Percentiles rank a stretch among this genome's conserved stretches.
Conservation (phyloP, 306 rosid genomes). For the Fragaria vesca region DNA sequence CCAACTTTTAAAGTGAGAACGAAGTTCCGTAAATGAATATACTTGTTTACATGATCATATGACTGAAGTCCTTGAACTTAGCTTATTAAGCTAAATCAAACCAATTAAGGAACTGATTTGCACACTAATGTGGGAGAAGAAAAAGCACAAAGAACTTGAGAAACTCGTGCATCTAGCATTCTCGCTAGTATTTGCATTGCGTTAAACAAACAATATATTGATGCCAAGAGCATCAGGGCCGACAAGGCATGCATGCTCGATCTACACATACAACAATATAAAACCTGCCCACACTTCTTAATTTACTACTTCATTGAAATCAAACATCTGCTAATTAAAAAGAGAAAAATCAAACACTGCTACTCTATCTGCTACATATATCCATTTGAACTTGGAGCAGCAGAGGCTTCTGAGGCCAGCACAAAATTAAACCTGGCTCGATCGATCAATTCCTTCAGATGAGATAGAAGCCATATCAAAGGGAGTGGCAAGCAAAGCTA, state of each 20-base stretch:
- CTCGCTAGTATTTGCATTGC: not conserved
- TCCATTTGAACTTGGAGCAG: not conserved
- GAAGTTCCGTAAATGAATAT: too few species aligned
- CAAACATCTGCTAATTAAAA: not conserved
- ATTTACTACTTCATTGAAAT: not conserved
- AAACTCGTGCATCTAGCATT: not conserved
- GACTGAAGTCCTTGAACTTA: not conserved
- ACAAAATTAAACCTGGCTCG: not conserved
- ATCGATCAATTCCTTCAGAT: not conserved
- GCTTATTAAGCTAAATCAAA: not conserved
- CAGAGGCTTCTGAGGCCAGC: not conserved
- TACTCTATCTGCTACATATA: not conserved
- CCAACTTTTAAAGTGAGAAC: too few species aligned
- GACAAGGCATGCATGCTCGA: not conserved
- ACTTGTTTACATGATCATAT: not conserved
- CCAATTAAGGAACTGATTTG: not conserved
- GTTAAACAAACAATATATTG: not conserved
- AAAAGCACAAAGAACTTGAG: not conserved
- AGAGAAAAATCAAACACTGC: not conserved
- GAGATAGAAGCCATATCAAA: not conserved
- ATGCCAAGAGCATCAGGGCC: not conserved
- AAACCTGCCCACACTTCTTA: not conserved
- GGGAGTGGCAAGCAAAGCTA: not conserved
- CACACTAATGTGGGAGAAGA: not conserved
- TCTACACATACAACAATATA: not conserved